Conservation (phyloP, 331 rosid species). For the Quercus tomentella region DNA sequence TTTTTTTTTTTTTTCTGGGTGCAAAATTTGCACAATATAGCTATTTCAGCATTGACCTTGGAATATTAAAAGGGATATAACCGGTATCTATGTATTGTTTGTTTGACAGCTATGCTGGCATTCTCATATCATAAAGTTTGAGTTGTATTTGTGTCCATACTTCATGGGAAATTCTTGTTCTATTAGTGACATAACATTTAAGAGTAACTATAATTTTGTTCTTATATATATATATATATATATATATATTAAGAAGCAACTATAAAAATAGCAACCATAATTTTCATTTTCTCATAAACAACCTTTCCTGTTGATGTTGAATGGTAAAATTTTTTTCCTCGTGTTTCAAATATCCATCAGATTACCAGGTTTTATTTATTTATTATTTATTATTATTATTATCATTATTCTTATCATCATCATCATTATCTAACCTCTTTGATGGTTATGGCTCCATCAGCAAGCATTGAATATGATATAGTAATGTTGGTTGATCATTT, state of each 20-base stretch:
- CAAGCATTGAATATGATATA: conserved; percentile 23
- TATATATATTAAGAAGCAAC: neutral
- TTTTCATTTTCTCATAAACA: neutral
- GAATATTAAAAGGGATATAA: neutral
- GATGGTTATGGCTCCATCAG: conserved; percentile 14
- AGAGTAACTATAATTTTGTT: too few species aligned
- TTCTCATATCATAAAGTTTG: neutral
- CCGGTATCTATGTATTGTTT: neutral
- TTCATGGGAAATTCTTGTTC: neutral
- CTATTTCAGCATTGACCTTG: neutral
- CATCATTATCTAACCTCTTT: neutral
- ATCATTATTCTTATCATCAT: too few species aligned
- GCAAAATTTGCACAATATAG: neutral
- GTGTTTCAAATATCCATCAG: neutral
- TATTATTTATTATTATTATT: too few species aligned
- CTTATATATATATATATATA: too few species aligned
- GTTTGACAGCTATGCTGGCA: neutral
- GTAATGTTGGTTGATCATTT: conserved; percentile 29
- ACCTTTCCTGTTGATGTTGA: neutral
- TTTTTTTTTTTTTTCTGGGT: too few species aligned
- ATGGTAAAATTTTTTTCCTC: neutral
- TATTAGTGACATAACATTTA: neutral
- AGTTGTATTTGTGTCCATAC: neutral
- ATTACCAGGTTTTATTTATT: neutral
- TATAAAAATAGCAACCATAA: neutral